phyloP scores from a whole-genome alignment of 2,329 filamentous ascomycete species.

The Diaporthe longicolla region DNA sequence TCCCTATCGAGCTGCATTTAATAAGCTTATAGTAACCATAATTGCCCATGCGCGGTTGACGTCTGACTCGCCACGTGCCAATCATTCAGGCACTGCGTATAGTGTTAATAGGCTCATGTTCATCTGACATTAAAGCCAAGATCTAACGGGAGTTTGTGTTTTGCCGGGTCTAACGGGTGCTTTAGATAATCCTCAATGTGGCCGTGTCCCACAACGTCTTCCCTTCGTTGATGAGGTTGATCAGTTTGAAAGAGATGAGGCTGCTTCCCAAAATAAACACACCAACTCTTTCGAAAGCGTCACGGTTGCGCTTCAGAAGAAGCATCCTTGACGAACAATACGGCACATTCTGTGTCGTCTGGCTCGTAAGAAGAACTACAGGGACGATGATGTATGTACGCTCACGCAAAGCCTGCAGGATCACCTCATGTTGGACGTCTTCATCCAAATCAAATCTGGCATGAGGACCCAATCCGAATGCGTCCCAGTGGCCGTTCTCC shows the following conservation, averaged over 20 bases:
- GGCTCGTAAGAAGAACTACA: neutral
- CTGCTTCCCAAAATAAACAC: conserved; percentile 1
- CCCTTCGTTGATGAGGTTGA: neutral
- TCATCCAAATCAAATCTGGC: neutral
- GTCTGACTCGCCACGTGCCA: neutral
- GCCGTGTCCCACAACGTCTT: neutral
- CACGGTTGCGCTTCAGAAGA: neutral
- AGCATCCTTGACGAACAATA: neutral
- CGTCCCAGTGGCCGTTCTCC: neutral
- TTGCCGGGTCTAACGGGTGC: neutral
- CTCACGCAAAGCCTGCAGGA: neutral
- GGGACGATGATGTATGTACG: neutral
- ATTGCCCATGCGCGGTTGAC: neutral
- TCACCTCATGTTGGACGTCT: neutral
- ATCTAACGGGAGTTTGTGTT: neutral
- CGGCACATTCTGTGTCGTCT: too few relatives aligned
- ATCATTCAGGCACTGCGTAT: neutral
- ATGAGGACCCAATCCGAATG: neutral
- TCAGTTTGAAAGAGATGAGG: conserved; percentile 6
- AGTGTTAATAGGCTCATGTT: neutral
- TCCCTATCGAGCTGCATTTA: neutral
- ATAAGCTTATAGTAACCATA: too few relatives aligned
- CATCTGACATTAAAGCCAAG: conserved; percentile 6
- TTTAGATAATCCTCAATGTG: neutral
- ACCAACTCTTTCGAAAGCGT: neutral